A percentile compares a stretch with the other conserved stretches of the same genome.
These are phyloP conservation scores for Candida berthetii DNA, from an alignment of 805 yeast genomes.

Conservation along the genomic window DNA sequence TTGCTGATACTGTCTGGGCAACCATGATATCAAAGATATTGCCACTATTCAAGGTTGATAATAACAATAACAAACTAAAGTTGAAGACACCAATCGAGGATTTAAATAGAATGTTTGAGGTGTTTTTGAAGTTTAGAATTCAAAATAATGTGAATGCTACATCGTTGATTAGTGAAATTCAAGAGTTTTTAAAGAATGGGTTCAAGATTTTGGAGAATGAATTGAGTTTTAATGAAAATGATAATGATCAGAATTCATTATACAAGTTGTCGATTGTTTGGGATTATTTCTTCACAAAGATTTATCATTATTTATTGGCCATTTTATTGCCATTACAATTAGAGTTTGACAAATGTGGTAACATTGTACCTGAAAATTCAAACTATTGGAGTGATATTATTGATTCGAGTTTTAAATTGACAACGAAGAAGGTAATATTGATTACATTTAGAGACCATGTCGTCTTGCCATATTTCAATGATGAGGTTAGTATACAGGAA, in stretches of 20 bases:
- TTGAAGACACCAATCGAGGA: constrained; percentile 52
- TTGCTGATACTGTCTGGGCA: constrained; percentile 46
- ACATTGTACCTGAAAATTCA: constrained; percentile 16
- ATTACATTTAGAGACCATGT: constrained; percentile 46
- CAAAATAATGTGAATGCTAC: constrained; percentile 28
- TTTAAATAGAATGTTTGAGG: constrained; percentile 39
- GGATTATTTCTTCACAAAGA: constrained; percentile 49
- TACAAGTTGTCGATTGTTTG: constrained; percentile 40
- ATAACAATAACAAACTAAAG: constrained; percentile 7
- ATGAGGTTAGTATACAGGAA: constrained; percentile 24
- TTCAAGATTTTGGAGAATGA: constrained; percentile 33
- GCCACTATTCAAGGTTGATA: constrained; percentile 44
- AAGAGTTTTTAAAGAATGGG: constrained; percentile 38
- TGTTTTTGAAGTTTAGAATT: constrained; percentile 31
- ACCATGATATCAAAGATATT: constrained; percentile 33
- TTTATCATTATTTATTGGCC: constrained; percentile 54
- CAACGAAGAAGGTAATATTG: constrained; percentile 33
- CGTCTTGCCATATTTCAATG: constrained; percentile 46
- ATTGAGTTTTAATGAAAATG: constrained; percentile 23
- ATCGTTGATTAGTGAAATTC: constrained; percentile 36
- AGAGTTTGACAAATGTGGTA: constrained; percentile 29
- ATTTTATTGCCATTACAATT: constrained; percentile 53
- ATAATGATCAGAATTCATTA: constrained; percentile 20
- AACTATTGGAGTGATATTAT: constrained; percentile 22
- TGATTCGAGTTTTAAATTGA: constrained; percentile 10